Evolutionary conservation across 345 rosid genomes (phyloP).

Genomic region (Odontarrhena argentea): DNA sequence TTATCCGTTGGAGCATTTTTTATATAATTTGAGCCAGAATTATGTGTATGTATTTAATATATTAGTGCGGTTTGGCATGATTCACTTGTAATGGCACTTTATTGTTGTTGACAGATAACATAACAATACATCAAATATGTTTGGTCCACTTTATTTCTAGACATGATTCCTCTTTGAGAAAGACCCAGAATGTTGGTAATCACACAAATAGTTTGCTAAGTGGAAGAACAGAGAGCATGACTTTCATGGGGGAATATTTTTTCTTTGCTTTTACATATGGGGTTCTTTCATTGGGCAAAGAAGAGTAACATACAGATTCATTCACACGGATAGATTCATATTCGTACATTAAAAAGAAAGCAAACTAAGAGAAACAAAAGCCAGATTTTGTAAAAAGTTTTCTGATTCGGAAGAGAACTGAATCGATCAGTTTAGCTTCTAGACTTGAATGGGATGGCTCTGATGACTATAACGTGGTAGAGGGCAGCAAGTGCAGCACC

Average conservation of each 20-base stretch:
- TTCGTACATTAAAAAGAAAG: slow-evolving; percentile 13
- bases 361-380: slow-evolving; percentile 33
- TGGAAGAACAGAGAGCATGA: slow-evolving; percentile 5
- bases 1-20: not conserved
- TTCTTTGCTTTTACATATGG: slow-evolving; percentile 24
- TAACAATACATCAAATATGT: slow-evolving; percentile 24
- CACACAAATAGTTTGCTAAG: slow-evolving; percentile 3
- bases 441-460: slow-evolving; percentile 57
- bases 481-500: slow-evolving; percentile 62
- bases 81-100: slow-evolving; percentile 20
- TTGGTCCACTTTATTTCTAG: slow-evolving; percentile 20
- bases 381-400: not conserved
- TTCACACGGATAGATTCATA: slow-evolving; percentile 27
- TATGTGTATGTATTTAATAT: too few species aligned
- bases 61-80: slow-evolving; percentile 13
- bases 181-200: slow-evolving; percentile 14
- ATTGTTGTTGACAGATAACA: not conserved
- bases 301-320: slow-evolving; percentile 25
- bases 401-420: not conserved
- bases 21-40: not conserved
- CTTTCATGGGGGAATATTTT: not conserved
- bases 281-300: slow-evolving; percentile 27
- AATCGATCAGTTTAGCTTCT: slow-evolving; percentile 35
- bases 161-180: not conserved
- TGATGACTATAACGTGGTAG: slow-evolving; percentile 55